These are phyloP conservation scores for Paramecium sonneborni DNA, from an alignment of 73 alveolate genomes.

Conservation along the genomic window DNA sequence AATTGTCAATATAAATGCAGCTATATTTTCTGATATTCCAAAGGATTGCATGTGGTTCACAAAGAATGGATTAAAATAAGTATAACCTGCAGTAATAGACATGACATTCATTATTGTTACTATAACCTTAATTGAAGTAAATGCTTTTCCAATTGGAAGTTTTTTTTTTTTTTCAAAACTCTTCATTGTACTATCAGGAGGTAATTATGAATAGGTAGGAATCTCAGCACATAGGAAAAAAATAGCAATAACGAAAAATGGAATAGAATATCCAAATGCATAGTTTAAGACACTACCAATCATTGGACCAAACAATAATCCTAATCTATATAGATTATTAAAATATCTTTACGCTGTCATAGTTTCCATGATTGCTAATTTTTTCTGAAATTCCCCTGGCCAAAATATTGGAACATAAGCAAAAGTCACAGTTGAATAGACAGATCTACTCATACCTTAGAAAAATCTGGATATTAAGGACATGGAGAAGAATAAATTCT, in stretches of 20 bases:
- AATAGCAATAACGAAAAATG: conserved; percentile 31
- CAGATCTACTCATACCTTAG: conserved; percentile 56
- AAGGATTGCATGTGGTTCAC: conserved; percentile 32
- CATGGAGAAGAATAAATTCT: conserved; percentile 10
- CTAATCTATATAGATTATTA: conserved; percentile 6
- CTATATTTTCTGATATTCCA: conserved; percentile 6
- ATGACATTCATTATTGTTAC: conserved; percentile 43
- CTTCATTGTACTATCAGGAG: conserved; percentile 30
- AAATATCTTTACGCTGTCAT: conserved; percentile 51
- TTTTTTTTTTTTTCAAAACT: conserved; percentile 33
- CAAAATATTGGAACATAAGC: conserved; percentile 47
- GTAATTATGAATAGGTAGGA: not conserved
- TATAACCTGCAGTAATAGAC: conserved; percentile 24
- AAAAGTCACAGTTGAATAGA: conserved; percentile 45
- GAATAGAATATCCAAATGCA: conserved; percentile 45
- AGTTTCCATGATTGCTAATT: conserved; percentile 41
- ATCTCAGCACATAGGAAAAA: conserved; percentile 26
- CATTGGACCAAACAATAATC: conserved; percentile 52
- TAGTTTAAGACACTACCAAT: conserved; percentile 26
- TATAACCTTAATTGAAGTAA: conserved; percentile 19
- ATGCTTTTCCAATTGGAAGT: conserved; percentile 41
- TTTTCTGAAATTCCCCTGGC: conserved; percentile 56
- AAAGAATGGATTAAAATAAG: conserved; percentile 20
- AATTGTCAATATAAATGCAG: conserved; percentile 28
- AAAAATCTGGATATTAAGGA: conserved; percentile 6